Evolutionary conservation across 1,284 basidiomycete species (phyloP).

Genomic region (Ganoderma meredithae): DNA sequence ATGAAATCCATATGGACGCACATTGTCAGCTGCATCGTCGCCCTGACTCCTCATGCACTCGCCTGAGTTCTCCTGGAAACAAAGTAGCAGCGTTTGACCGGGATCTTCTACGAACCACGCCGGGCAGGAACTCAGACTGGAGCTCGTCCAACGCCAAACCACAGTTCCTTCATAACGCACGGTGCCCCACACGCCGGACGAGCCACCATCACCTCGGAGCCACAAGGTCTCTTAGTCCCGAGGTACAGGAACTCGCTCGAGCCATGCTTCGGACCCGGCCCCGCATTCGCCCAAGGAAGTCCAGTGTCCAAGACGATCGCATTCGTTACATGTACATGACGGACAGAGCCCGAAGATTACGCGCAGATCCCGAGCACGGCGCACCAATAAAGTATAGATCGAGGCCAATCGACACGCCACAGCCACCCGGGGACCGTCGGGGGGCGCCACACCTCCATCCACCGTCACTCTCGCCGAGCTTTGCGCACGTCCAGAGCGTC

Average conservation of each 20-base stretch:
- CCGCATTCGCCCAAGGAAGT: neutral
- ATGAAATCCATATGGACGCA: neutral
- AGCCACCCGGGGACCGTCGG: neutral
- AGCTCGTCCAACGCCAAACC: neutral
- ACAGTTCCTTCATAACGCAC: neutral
- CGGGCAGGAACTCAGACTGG: neutral
- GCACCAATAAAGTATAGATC: neutral
- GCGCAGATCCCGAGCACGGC: neutral
- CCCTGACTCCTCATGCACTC: neutral
- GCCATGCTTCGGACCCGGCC: slow-evolving; percentile 2
- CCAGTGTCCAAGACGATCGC: neutral
- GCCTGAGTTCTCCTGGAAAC: neutral
- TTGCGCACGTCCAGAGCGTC: neutral
- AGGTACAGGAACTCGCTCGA: neutral
- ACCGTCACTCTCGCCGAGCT: neutral
- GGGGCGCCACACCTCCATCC: neutral
- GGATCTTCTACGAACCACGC: neutral
- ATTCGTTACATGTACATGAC: neutral
- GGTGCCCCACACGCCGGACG: neutral
- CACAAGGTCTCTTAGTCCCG: neutral
- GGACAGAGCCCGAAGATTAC: neutral
- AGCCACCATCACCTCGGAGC: neutral
- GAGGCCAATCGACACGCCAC: neutral
- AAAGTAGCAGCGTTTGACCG: neutral
- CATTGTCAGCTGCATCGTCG: neutral